A percentile compares a stretch with the other conserved stretches of the same genome.
phyloP scores from a whole-genome alignment of 2,329 filamentous ascomycete genomes.

The Fusarium sp. region DNA sequence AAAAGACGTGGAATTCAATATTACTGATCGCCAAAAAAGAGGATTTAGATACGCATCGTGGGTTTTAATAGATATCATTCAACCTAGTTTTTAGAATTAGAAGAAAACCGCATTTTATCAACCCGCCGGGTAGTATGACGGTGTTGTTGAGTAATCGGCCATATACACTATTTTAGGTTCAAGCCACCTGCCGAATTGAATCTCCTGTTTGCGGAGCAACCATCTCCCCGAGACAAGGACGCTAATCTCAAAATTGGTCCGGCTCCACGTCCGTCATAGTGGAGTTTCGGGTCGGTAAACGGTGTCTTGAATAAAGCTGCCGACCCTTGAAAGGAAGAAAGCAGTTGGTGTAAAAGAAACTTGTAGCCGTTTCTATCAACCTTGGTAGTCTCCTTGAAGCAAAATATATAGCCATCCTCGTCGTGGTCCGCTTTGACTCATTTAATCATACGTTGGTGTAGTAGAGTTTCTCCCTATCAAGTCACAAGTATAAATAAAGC shows the following conservation, averaged over 20 bases:
- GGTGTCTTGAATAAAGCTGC: neutral
- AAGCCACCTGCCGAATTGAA: neutral
- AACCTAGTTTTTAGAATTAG: neutral
- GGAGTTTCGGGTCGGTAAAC: neutral
- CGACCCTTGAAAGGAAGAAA: accelerated
- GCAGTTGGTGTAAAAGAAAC: accelerated
- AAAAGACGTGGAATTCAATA: neutral
- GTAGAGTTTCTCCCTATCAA: no score
- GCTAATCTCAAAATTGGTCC: neutral
- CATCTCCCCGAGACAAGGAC: neutral
- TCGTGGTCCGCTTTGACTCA: no score
- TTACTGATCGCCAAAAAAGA: neutral
- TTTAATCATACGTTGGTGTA: no score
- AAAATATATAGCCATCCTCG: no score
- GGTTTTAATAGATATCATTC: neutral
- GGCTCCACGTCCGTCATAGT: neutral
- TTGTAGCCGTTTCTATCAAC: accelerated
- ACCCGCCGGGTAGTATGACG: accelerated
- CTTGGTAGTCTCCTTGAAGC: no score
- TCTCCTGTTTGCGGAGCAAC: neutral
- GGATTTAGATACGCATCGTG: neutral
- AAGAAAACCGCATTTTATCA: neutral
- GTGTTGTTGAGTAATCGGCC: neutral
- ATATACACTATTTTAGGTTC: accelerated
- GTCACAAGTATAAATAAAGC: no score